Percentiles rank a stretch among this genome's conserved stretches.
phyloP scores from a whole-genome alignment of 345 rosid genomes.

The Euphorbia tirucalli region DNA sequence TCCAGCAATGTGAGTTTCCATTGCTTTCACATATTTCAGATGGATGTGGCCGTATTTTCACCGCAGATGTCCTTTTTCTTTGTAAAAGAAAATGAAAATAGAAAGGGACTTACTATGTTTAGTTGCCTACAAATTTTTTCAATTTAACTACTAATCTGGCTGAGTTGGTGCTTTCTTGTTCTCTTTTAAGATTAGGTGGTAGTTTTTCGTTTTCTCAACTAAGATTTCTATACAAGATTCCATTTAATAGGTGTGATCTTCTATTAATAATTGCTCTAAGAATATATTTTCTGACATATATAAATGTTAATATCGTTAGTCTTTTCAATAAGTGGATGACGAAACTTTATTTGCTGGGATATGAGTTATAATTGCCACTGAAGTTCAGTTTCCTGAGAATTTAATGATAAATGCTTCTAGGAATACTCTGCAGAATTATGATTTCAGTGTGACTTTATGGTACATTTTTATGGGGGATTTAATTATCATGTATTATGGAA shows the following conservation, averaged over 20 bases:
- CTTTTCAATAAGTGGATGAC: not conserved
- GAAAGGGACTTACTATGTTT: not conserved
- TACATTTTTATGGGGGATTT: too few species aligned
- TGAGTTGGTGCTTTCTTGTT: not conserved
- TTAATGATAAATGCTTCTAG: too few species aligned
- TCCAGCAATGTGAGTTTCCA: not conserved
- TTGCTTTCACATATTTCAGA: too few species aligned
- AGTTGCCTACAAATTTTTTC: not conserved
- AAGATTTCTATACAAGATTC: too few species aligned
- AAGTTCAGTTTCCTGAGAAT: too few species aligned
- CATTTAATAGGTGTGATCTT: too few species aligned
- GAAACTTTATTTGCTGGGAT: too few species aligned
- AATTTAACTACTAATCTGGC: not conserved
- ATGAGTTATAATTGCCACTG: not conserved
- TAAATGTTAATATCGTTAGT: not conserved
- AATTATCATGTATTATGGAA: conserved; percentile 10
- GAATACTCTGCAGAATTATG: too few species aligned
- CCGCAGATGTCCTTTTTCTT: not conserved
- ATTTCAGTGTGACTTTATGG: too few species aligned
- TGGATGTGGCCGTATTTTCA: not conserved
- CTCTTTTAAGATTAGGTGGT: too few species aligned
- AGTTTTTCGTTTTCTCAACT: too few species aligned
- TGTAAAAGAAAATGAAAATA: not conserved
- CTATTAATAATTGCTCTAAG: not conserved
- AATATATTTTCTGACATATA: not conserved